Conservation (phyloP, 2,329 filamentous ascomycete genomes). For the Diaporthe sp. region DNA sequence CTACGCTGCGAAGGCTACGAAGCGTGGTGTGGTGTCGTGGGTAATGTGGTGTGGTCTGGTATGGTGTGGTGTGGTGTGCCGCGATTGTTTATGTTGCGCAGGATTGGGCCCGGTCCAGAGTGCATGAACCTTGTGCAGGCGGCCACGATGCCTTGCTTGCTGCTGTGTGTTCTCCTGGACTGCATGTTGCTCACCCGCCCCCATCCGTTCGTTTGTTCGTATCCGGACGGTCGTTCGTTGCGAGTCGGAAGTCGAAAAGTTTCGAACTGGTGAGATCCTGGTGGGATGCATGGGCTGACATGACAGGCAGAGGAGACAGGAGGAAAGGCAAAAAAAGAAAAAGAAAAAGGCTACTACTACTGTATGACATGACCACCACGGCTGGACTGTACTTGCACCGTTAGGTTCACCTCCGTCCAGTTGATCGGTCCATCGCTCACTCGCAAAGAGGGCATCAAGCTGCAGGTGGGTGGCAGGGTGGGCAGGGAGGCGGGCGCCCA, state of each 20-base stretch:
- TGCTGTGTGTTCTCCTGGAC: not conserved
- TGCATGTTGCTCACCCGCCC: not conserved
- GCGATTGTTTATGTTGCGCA: conserved; percentile 7
- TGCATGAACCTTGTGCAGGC: conserved; percentile 35
- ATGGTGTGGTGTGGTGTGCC: conserved; percentile 13
- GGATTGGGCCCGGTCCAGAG: conserved; percentile 19
- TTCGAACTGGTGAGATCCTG: conserved; percentile 32
- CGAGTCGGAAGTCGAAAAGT: conserved; percentile 23
- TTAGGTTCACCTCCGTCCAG: not conserved
- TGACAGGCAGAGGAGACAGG: not conserved
- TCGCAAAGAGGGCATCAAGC: conserved; percentile 13
- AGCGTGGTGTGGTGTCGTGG: conserved; percentile 10
- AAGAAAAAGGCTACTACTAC: not conserved
- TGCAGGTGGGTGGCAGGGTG: conserved; percentile 27
- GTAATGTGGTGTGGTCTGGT: conserved; percentile 5
- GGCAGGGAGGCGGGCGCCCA: conserved; percentile 25
- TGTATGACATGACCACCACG: not conserved
- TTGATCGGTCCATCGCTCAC: not conserved
- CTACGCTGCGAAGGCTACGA: not conserved
- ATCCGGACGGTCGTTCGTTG: not conserved
- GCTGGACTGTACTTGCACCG: conserved; percentile 9
- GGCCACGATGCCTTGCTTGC: not conserved
- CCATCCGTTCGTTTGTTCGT: conserved; percentile 19
- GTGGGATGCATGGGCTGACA: conserved; percentile 18
- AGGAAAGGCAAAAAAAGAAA: not conserved